Base-by-base conservation (phyloP, 2,329 filamentous ascomycete genomes). In the Chrysosporium queenslandicum region DNA sequence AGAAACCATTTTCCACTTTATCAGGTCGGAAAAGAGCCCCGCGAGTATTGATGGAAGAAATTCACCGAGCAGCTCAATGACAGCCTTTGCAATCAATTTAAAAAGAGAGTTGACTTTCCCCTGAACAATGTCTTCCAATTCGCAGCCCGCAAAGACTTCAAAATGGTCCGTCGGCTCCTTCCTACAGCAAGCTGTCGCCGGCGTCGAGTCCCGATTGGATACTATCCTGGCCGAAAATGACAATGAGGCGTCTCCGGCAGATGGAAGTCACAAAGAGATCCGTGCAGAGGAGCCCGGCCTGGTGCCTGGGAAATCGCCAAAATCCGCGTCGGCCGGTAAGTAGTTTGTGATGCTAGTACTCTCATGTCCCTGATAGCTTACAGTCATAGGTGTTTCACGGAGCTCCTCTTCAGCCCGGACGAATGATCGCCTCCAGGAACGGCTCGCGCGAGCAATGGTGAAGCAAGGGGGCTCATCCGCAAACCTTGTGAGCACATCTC, bases 181-280 rank as follows among this genome's bases (percentile, higher is more conserved):
- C 65, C 77, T 96, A 55, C 86, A 89, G 58, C 87, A 91, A 69
- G 90, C 91, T 58, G 88, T 97, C 55, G 89, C 90, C 51, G 90
- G 90, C 55, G 86, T 98, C 53, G 92, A 98, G 72, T 94, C 90
- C 55, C 83, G 87, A 40, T 79, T 98, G 55, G 92, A 98, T 68
- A 90, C 81, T 46, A 94, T 98, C 54, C 78, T 98, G 55, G 82
- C 88, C 50, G 90, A 96, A 59, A 82, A 87, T 52, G 81, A 84
- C 40, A 40, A 51, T 18, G 79, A 80, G 52, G 34, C 50, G 58
- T n/a, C 53, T 59, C 53, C 60, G 48, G 68, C 63, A 41, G 54
- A 55, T 29, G 53, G 59, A 25, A 54, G 58, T 11, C 53, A 58
- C 56, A 67, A 58, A 55, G 59, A 61, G 59, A 68, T 63, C 25